phyloP scores from a whole-genome alignment of 208 protist genomes.

The Crithidia thermophila region DNA sequence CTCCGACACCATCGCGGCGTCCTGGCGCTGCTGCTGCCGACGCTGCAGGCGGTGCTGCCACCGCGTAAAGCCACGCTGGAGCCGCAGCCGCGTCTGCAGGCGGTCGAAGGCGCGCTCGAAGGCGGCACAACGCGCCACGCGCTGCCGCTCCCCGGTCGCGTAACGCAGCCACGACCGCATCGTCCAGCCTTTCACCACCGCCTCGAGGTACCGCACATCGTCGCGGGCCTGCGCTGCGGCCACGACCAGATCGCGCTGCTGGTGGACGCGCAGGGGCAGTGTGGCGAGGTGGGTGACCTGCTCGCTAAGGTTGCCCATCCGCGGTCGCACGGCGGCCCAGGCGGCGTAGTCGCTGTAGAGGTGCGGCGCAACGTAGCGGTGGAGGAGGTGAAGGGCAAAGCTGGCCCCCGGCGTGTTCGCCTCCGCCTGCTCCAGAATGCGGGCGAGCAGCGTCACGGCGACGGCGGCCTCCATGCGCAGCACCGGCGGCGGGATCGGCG shows the following conservation, averaged over 20 bases:
- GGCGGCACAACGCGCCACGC: slow-evolving; percentile 5
- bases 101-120: slow-evolving; percentile 22
- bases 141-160: slow-evolving; percentile 26
- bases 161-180: slow-evolving; percentile 68
- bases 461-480: slow-evolving; percentile 71
- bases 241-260: slow-evolving; percentile 25
- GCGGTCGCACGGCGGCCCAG: slow-evolving; percentile 42
- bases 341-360: slow-evolving; percentile 68
- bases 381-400: slow-evolving; percentile 67
- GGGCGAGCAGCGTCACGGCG: slow-evolving; percentile 65
- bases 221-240: slow-evolving; percentile 42
- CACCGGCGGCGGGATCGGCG: slow-evolving; percentile 55
- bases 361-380: slow-evolving; percentile 76
- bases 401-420: slow-evolving; percentile 48
- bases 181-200: slow-evolving; percentile 67
- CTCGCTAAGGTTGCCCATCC: slow-evolving; percentile 60
- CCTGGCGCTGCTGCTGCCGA: slow-evolving; percentile 31
- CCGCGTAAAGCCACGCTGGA: slow-evolving; percentile 50
- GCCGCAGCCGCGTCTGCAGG: slow-evolving; percentile 27
- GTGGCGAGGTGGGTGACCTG: slow-evolving; percentile 70
- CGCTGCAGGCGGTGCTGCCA: slow-evolving; percentile 57
- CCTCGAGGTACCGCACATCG: slow-evolving; percentile 71
- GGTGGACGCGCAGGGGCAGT: slow-evolving; percentile 51
- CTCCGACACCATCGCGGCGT: slow-evolving; percentile 40
- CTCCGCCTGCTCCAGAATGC: slow-evolving; percentile 69